Evolutionary conservation across 2,329 filamentous ascomycete genomes (phyloP).

Genomic region (Ceratocystis cubensis): DNA sequence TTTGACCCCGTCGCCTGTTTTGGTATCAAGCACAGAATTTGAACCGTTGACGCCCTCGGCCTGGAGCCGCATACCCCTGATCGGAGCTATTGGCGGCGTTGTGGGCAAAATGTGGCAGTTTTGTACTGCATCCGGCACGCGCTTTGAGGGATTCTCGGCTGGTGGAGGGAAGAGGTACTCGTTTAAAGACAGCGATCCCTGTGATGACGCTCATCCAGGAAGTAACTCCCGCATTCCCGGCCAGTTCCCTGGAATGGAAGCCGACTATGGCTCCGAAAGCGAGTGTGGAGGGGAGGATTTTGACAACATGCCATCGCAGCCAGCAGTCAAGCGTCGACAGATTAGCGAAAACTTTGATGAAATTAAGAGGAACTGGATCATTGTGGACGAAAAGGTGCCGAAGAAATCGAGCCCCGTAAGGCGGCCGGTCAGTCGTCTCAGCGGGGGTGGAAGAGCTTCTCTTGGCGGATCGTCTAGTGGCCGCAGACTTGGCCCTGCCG

Average conservation of each 20-base stretch:
- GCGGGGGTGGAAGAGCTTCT: neutral
- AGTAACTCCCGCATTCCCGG: conserved; percentile 19
- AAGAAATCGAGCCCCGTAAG: neutral
- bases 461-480: neutral
- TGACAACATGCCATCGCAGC: conserved; percentile 34
- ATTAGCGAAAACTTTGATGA: conserved; percentile 40
- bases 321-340: conserved; percentile 43
- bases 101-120: conserved; percentile 76
- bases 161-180: conserved; percentile 66
- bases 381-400: conserved; percentile 38
- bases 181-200: conserved; percentile 30
- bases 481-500: conserved; percentile 20
- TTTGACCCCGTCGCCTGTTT: neutral
- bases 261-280: conserved; percentile 21
- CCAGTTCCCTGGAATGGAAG: conserved; percentile 20
- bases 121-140: conserved; percentile 47
- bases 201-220: conserved; percentile 20
- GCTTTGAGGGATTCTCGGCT: conserved; percentile 76
- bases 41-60: neutral
- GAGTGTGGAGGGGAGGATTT: conserved; percentile 22
- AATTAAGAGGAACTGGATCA: conserved; percentile 57
- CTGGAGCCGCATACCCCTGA: conserved; percentile 45
- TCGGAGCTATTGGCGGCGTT: conserved; percentile 48
- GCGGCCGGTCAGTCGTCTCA: neutral
- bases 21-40: neutral